Percentiles rank a stretch among this genome's conserved stretches.
Evolutionary conservation across 257 asterid species (phyloP).

Genomic region (Prunella vulgaris): DNA sequence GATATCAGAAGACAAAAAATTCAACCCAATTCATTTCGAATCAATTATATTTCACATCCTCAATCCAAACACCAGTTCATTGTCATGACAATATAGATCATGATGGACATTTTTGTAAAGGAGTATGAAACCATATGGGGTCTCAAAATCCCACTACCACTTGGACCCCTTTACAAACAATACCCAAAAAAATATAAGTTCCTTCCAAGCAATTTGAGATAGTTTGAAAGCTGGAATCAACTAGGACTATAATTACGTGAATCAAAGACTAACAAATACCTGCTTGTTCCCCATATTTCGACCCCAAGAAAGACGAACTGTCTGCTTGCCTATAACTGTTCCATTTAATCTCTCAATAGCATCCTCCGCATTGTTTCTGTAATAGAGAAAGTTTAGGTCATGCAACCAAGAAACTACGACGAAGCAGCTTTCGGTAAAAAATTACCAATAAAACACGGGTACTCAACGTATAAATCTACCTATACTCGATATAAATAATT

Average conservation of each 20-base stretch:
- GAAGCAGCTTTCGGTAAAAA: neutral
- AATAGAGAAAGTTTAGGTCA: slow-evolving; percentile 4
- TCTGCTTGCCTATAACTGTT: slow-evolving; percentile 59
- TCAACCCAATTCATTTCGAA: neutral
- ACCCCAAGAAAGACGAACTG: slow-evolving; percentile 86
- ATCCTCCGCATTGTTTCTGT: slow-evolving; percentile 68
- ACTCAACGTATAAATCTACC: neutral
- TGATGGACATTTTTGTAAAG: neutral
- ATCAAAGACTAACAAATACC: slow-evolving; percentile 27
- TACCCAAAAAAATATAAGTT: neutral
- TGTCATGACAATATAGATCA: neutral
- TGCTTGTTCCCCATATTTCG: slow-evolving; percentile 67
- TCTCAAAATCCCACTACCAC: neutral
- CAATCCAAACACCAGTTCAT: neutral
- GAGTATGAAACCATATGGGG: neutral
- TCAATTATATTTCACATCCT: too few relatives aligned
- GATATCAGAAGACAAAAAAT: neutral
- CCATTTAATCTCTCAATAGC: slow-evolving; percentile 65
- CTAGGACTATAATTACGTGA: slow-evolving; percentile 8
- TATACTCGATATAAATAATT: neutral
- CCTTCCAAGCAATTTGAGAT: neutral
- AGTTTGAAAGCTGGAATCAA: neutral
- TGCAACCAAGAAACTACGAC: slow-evolving; percentile 11
- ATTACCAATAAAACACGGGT: neutral
- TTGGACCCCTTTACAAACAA: neutral